Base-by-base conservation (phyloP, 164 flowering plant species). In the Macadamia tetraphylla region DNA sequence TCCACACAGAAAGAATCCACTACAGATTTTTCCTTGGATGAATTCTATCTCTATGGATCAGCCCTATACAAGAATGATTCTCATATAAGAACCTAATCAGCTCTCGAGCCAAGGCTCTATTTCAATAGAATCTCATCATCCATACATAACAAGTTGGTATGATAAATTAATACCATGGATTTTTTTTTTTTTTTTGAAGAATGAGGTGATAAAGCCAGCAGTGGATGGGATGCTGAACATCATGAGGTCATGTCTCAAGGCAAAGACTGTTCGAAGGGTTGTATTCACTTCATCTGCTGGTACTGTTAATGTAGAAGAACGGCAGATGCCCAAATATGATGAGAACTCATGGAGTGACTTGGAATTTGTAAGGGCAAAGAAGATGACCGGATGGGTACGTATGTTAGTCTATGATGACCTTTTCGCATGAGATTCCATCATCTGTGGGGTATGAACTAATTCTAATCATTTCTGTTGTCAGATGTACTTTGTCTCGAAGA, bases 401-500 rank as follows among this genome's bases (percentile, higher is more conserved):
- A 46, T 35, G 23, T 23, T 0, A 23, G 23, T 23, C 23, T 23
- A 23, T 23, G 23, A 23, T 23, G 0, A 23, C 23, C 23, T 23
- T 23, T 23, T 23, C 23, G 23, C 23, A 23, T 23, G 23, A 23
- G 23, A 23, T 23, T 0, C 0, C 23, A 23, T 0, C 13, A 5
- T 51, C 17, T 14, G 13, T 10, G 17, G 13, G 23, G 23, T 23
- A 23, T 23, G 23, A 23, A 23, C 23, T 23, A 23, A 23, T 23
- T 23, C 23, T 23, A 23, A 23, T 11, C n/a, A 9, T 23, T 31
- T n/a, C 2, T 56, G 42, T 14, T 30, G 5, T 70, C 70, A 78
- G 82, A 76, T 76, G 77, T 79, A 79, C 58, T 76, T 74, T 29
- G 77, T 64, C 0, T 74, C 79, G 31, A 79, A 79, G 56, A 73